Conservation (phyloP, 257 asterid genomes). For the Prunella vulgaris region DNA sequence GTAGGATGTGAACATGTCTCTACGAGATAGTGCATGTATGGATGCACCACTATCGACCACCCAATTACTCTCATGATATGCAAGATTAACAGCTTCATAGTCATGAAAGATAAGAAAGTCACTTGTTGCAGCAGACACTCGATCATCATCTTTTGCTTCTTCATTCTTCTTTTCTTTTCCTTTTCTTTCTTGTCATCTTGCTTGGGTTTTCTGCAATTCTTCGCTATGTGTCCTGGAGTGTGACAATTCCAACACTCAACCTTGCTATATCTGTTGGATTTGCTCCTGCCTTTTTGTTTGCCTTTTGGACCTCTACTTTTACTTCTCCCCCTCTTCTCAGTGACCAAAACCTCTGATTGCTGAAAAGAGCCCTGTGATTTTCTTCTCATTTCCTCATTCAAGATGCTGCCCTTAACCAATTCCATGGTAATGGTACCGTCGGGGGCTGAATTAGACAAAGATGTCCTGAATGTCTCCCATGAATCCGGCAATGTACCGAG, state of each 20-base stretch:
- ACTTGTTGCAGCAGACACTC: not conserved
- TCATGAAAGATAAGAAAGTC: not conserved
- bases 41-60: not conserved
- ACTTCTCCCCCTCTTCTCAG: not conserved
- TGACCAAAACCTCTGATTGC: not conserved
- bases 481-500: conserved; percentile 1
- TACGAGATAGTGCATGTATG: not conserved
- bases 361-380: not conserved
- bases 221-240: not conserved
- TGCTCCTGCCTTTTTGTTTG: not conserved
- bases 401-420: not conserved
- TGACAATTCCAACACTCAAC: not conserved
- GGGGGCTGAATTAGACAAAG: not conserved
- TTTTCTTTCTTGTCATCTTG: not conserved
- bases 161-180: not conserved
- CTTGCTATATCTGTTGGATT: not conserved
- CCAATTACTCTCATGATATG: not conserved
- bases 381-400: conserved; percentile 22
- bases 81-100: not conserved
- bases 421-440: not conserved
- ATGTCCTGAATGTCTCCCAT: not conserved
- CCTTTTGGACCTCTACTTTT: not conserved
- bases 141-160: not conserved
- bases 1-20: not conserved
- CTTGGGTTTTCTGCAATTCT: not conserved